Conservation (phyloP, 306 rosid species). For the Rosa multiflora region DNA sequence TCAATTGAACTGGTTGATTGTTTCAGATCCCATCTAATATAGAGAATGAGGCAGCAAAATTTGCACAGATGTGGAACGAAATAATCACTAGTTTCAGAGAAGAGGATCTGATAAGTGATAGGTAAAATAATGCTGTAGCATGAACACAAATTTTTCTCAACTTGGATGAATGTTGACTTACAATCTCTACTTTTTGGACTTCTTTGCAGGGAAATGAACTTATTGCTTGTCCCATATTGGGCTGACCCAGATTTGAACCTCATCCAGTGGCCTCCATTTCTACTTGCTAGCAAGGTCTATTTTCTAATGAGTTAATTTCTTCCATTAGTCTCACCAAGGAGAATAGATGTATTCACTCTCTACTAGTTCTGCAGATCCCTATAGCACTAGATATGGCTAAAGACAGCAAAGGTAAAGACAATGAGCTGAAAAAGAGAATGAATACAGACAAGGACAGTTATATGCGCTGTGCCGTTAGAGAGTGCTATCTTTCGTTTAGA, state of each 20-base stretch:
- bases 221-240: conserved; percentile 85
- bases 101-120: conserved; percentile 81
- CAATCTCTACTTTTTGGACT: conserved; percentile 9
- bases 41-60: conserved; percentile 76
- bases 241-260: conserved; percentile 71
- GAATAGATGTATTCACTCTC: conserved; percentile 7
- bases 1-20: conserved; percentile 18
- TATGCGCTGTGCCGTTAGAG: conserved; percentile 81
- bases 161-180: conserved; percentile 2
- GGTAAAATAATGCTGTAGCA: conserved; percentile 41
- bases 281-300: conserved; percentile 96
- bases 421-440: conserved; percentile 79
- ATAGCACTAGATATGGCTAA: conserved; percentile 95
- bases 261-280: conserved; percentile 97
- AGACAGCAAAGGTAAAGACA: conserved; percentile 69
- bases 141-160: conserved; percentile 4
- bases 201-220: conserved; percentile 81
- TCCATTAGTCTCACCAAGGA: background rate
- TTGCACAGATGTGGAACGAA: conserved; percentile 93
- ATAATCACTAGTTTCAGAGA: conserved; percentile 87
- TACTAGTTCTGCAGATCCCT: conserved; percentile 61
- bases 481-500: conserved; percentile 78
- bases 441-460: conserved; percentile 59
- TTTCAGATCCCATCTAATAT: conserved; percentile 60
- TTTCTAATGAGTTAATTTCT: conserved; percentile 20